Evolutionary conservation across 805 yeast species (phyloP).

Genomic region (Kazachstania bromeliacearum): DNA sequence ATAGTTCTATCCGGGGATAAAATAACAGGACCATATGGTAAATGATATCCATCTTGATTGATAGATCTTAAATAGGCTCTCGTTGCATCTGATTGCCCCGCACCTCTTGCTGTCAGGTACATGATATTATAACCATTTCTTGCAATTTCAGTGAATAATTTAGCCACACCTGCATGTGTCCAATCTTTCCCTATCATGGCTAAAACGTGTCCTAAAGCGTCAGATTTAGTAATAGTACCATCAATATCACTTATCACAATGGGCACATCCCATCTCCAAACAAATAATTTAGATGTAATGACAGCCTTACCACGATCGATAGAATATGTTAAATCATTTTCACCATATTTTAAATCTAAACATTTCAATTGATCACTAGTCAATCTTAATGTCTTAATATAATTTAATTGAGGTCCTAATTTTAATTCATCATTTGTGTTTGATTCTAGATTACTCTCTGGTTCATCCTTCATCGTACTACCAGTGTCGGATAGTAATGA

Average conservation of each 20-base stretch:
- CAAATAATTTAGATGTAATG: constrained; percentile 59
- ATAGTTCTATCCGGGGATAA: constrained; percentile 92
- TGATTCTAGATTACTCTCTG: not conserved
- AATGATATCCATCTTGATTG: constrained; percentile 58
- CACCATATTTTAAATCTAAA: constrained; percentile 67
- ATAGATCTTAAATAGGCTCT: constrained; percentile 73
- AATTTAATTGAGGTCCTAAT: constrained; percentile 24
- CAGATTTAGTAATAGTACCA: constrained; percentile 96
- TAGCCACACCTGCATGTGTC: constrained; percentile 96
- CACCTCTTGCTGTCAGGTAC: constrained; percentile 90
- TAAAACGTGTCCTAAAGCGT: constrained; percentile 92
- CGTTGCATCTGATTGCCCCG: constrained; percentile 90
- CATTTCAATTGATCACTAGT: constrained; percentile 82
- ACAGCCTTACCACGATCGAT: constrained; percentile 78
- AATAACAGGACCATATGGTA: constrained; percentile 91
- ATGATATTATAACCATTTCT: constrained; percentile 86
- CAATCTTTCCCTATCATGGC: constrained; percentile 93
- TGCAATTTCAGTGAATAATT: constrained; percentile 75
- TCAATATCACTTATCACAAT: constrained; percentile 95
- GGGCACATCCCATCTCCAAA: constrained; percentile 80
- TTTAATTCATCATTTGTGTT: not conserved
- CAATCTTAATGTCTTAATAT: constrained; percentile 78
- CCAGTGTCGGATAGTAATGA: not conserved
- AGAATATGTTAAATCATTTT: constrained; percentile 66
- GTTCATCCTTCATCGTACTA: not conserved